Evolutionary conservation across 164 flowering plant species (phyloP).

Genomic region (Protea cynaroides): DNA sequence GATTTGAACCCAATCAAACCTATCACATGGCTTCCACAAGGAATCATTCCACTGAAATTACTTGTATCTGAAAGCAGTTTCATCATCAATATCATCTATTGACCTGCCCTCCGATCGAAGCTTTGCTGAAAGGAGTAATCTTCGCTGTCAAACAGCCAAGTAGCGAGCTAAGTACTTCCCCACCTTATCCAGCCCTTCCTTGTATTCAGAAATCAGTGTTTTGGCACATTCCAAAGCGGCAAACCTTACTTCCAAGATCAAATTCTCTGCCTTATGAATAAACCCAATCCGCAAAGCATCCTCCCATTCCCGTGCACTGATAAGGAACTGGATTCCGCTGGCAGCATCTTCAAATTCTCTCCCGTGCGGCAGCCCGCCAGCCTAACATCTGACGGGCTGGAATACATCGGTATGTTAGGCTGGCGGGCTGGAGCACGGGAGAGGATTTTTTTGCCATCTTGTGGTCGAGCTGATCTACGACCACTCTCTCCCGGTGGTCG

Average conservation of each 20-base stretch:
- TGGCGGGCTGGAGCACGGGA: too few relatives aligned
- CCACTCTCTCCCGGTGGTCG: too few relatives aligned
- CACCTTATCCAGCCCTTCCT: slow-evolving; percentile 85
- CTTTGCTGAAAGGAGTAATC: slow-evolving; percentile 81
- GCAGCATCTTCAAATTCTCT: slow-evolving; percentile 67
- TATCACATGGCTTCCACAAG: too few relatives aligned
- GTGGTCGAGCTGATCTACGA: too few relatives aligned
- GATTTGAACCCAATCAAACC: too few relatives aligned
- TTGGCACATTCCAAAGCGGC: slow-evolving; percentile 75
- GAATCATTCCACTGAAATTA: slow-evolving; percentile 92
- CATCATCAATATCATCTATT: slow-evolving; percentile 60
- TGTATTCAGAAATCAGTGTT: slow-evolving; percentile 48
- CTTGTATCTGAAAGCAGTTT: slow-evolving; percentile 84
- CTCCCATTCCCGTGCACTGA: slow-evolving; percentile 89
- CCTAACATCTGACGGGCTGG: too few relatives aligned
- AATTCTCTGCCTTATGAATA: slow-evolving; percentile 54
- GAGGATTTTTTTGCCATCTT: too few relatives aligned
- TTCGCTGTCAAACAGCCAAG: slow-evolving; percentile 91
- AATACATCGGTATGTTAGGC: too few relatives aligned
- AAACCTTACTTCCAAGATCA: slow-evolving; percentile 47
- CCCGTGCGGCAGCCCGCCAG: too few relatives aligned
- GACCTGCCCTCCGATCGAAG: slow-evolving; percentile 60
- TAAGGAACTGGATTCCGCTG: slow-evolving; percentile 43
- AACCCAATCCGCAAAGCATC: slow-evolving; percentile 89
- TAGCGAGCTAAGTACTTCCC: slow-evolving; percentile 89